These are phyloP conservation scores for Calocera cornea DNA, from an alignment of 768 basidiomycete species.

Conservation along the genomic window DNA sequence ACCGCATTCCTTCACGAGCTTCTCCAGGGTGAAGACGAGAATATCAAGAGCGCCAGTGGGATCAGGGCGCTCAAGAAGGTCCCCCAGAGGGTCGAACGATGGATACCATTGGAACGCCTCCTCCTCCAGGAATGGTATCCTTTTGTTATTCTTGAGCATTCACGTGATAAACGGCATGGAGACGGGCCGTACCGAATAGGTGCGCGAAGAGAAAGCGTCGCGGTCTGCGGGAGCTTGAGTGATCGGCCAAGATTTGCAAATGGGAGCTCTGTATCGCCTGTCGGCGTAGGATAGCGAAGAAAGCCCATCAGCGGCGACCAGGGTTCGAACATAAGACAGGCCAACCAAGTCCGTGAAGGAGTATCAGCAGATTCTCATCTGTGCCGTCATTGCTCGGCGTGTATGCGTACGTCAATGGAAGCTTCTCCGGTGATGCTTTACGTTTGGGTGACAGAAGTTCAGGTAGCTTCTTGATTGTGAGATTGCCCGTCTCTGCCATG, in stretches of 20 bases:
- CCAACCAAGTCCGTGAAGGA: slow-evolving; percentile 77
- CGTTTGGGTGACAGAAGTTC: not conserved
- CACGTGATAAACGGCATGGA: not conserved
- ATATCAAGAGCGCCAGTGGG: slow-evolving; percentile 53
- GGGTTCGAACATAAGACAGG: not conserved
- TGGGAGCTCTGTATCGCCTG: slow-evolving; percentile 70
- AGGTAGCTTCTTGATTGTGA: not conserved
- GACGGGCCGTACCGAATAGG: slow-evolving; percentile 34
- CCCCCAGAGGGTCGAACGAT: slow-evolving; percentile 69
- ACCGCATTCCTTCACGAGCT: slow-evolving; percentile 44
- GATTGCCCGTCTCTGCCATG: not conserved
- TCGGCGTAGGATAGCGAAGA: not conserved
- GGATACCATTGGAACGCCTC: slow-evolving; percentile 76
- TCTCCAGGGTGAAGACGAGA: slow-evolving; percentile 37
- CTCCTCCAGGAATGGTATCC: slow-evolving; percentile 61
- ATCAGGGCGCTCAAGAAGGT: slow-evolving; percentile 53
- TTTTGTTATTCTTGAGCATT: slow-evolving; percentile 23
- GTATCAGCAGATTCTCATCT: slow-evolving; percentile 71
- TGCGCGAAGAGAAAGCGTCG: slow-evolving; percentile 64
- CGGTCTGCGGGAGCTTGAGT: slow-evolving; percentile 81
- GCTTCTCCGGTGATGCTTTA: slow-evolving; percentile 7
- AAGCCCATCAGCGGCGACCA: not conserved
- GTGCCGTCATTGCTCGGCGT: slow-evolving; percentile 64
- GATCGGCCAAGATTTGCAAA: slow-evolving; percentile 60
- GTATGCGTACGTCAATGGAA: slow-evolving; percentile 42